Evolutionary conservation across 345 rosid genomes (phyloP).

Genomic region (Populus tremula): DNA sequence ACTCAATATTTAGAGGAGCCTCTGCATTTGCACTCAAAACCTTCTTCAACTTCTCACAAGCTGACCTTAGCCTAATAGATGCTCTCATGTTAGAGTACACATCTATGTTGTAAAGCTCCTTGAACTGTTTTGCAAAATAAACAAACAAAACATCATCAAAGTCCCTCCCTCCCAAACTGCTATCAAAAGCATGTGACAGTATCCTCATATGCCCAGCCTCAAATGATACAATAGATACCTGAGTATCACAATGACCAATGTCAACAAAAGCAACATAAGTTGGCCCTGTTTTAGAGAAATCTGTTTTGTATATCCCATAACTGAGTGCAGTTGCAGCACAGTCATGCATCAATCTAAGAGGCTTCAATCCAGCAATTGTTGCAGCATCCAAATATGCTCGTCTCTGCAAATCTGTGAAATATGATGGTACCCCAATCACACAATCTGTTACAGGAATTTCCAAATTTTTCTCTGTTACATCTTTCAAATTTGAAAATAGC

Average conservation of each 20-base stretch:
- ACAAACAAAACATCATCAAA: slow-evolving; percentile 53
- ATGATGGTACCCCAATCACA: slow-evolving; percentile 58
- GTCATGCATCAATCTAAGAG: slow-evolving; percentile 57
- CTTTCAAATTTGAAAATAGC: slow-evolving; percentile 66
- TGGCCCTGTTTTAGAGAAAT: slow-evolving; percentile 40
- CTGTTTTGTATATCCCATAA: slow-evolving; percentile 60
- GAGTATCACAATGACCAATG: slow-evolving; percentile 61
- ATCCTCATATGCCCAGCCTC: slow-evolving; percentile 52
- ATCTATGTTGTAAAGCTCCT: slow-evolving; percentile 50
- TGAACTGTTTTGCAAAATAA: slow-evolving; percentile 55
- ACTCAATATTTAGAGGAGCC: slow-evolving; percentile 56
- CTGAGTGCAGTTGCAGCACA: slow-evolving; percentile 57
- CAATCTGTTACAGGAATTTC: slow-evolving; percentile 45
- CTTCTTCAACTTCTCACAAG: slow-evolving; percentile 60
- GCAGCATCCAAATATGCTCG: slow-evolving; percentile 56
- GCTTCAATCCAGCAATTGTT: slow-evolving; percentile 51
- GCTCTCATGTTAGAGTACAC: slow-evolving; percentile 53
- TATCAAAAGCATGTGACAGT: slow-evolving; percentile 53
- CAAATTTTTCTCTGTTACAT: slow-evolving; percentile 49
- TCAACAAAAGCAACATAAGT: slow-evolving; percentile 50
- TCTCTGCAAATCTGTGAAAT: slow-evolving; percentile 60
- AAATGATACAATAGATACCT: slow-evolving; percentile 49
- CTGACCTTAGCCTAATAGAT: slow-evolving; percentile 47
- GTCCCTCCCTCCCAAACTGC: slow-evolving; percentile 58
- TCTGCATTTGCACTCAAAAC: slow-evolving; percentile 62